Evolutionary conservation across 2,329 filamentous ascomycete genomes (phyloP).

Genomic region (Penicillium sp.): DNA sequence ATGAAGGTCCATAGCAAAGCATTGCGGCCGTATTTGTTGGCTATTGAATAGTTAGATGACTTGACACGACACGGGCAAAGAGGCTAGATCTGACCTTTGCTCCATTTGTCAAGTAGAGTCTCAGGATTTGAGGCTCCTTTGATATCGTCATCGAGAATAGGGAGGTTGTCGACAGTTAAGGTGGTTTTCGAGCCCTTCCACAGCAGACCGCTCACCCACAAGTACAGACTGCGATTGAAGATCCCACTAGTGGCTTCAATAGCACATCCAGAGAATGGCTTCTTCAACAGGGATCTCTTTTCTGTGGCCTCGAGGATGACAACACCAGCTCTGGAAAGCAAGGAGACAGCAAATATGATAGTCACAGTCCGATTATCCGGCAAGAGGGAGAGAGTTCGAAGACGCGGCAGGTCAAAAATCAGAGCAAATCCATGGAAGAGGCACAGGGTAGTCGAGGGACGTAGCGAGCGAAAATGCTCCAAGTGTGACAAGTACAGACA

Average conservation of each 20-base stretch:
- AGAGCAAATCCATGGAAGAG: slow-evolving; percentile 10
- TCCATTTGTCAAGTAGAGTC: slow-evolving; percentile 33
- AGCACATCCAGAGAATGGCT: slow-evolving; percentile 9
- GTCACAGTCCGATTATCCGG: slow-evolving; percentile 7
- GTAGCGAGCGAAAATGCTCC: slow-evolving; percentile 19
- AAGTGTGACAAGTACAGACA: slow-evolving; percentile 18
- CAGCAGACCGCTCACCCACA: slow-evolving; percentile 40
- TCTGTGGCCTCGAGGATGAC: slow-evolving; percentile 44
- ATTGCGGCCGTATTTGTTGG: slow-evolving; percentile 14
- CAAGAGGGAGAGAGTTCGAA: slow-evolving; percentile 20
- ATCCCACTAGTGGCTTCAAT: slow-evolving; percentile 26
- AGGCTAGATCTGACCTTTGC: slow-evolving; percentile 18
- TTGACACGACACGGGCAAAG: background rate
- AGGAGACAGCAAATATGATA: slow-evolving; percentile 8
- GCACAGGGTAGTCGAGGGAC: slow-evolving; percentile 18
- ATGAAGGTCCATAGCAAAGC: slow-evolving; percentile 20
- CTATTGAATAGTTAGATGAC: slow-evolving; percentile 3
- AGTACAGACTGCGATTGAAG: slow-evolving; percentile 32
- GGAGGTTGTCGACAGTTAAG: slow-evolving; percentile 44
- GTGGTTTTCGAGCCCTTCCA: slow-evolving; percentile 29
- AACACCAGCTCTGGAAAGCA: slow-evolving; percentile 41
- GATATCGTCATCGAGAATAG: slow-evolving; percentile 36
- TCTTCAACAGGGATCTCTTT: slow-evolving; percentile 35
- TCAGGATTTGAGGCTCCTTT: slow-evolving; percentile 30
- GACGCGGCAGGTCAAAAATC: slow-evolving; percentile 16